A percentile compares a stretch with the other conserved stretches of the same genome.
Conservation (phyloP, 495 filamentous ascomycete genomes). For the Podospora conica region DNA sequence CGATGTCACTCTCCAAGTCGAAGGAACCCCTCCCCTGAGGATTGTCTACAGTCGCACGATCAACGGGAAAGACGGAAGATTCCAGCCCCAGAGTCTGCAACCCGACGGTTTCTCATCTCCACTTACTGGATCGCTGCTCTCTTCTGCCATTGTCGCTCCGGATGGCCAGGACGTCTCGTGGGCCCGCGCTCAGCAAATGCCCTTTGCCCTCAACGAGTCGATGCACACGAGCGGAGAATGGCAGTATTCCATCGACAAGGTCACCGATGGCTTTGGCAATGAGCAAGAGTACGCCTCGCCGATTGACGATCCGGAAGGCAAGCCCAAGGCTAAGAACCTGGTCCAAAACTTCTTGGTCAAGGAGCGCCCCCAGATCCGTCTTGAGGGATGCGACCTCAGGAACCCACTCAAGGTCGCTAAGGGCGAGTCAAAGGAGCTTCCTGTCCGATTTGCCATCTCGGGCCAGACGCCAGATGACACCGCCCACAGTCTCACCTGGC, state of each 20-base stretch:
- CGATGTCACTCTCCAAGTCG: slow-evolving; percentile 70
- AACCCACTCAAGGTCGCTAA: slow-evolving; percentile 76
- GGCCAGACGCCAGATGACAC: slow-evolving; percentile 50
- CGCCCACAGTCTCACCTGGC: slow-evolving; percentile 56
- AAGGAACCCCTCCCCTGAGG: slow-evolving; percentile 85
- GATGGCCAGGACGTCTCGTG: slow-evolving; percentile 66
- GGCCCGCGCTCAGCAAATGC: slow-evolving; percentile 68
- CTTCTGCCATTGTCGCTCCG: slow-evolving; percentile 47
- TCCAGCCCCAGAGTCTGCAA: slow-evolving; percentile 84
- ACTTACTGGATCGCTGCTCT: slow-evolving; percentile 50
- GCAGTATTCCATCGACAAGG: slow-evolving; percentile 85
- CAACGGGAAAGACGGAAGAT: slow-evolving; percentile 65
- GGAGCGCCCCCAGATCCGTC: slow-evolving; percentile 68
- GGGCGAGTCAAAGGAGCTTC: slow-evolving; percentile 61
- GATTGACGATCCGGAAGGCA: slow-evolving; percentile 57
- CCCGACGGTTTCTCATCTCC: slow-evolving; percentile 81
- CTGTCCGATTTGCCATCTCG: slow-evolving; percentile 60
- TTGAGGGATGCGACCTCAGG: slow-evolving; percentile 67
- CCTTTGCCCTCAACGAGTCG: slow-evolving; percentile 81
- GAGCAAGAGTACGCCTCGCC: slow-evolving; percentile 68
- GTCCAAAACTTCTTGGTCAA: slow-evolving; percentile 78
- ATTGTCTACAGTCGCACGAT: slow-evolving; percentile 84
- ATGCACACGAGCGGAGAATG: slow-evolving; percentile 70
- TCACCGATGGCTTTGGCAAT: slow-evolving; percentile 86
- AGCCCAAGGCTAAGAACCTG: slow-evolving; percentile 53